These are phyloP conservation scores for Podospora pseudocomata DNA, from an alignment of 495 filamentous ascomycete genomes.

Conservation along the genomic window DNA sequence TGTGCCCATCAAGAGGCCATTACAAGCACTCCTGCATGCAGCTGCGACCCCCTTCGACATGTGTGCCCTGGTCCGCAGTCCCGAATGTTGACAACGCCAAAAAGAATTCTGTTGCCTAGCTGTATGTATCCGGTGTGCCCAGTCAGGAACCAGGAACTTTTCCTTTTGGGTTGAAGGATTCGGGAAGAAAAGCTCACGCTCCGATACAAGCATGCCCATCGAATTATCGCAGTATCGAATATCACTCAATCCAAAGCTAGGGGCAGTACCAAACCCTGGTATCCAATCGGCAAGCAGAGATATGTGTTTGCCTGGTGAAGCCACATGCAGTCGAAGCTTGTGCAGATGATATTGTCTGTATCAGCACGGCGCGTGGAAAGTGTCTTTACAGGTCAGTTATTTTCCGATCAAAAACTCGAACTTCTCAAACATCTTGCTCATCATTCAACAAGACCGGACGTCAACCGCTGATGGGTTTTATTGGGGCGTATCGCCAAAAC, in stretches of 20 bases:
- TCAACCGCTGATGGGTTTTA: neutral
- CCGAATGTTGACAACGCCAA: slow-evolving; percentile 1
- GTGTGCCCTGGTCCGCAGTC: neutral
- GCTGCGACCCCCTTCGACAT: neutral
- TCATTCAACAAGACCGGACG: neutral
- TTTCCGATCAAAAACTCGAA: neutral
- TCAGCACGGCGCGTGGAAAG: neutral
- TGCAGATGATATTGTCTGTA: neutral
- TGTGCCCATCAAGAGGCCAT: neutral
- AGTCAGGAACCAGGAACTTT: slow-evolving; percentile 6
- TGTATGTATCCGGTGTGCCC: neutral
- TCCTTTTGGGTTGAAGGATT: slow-evolving; percentile 1
- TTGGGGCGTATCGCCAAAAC: neutral
- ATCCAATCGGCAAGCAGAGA: slow-evolving; percentile 4
- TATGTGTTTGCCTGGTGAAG: neutral
- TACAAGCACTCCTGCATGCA: slow-evolving; percentile 11
- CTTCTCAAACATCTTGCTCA: neutral
- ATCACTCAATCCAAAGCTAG: neutral
- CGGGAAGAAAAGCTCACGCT: neutral
- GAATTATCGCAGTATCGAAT: neutral
- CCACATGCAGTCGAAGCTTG: neutral
- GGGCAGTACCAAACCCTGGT: neutral
- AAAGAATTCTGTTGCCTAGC: slow-evolving; percentile 22
- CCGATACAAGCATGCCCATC: neutral
- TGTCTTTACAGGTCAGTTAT: neutral